Evolutionary conservation across 345 rosid genomes (phyloP).

Genomic region (Eucalyptus guilfoylei): DNA sequence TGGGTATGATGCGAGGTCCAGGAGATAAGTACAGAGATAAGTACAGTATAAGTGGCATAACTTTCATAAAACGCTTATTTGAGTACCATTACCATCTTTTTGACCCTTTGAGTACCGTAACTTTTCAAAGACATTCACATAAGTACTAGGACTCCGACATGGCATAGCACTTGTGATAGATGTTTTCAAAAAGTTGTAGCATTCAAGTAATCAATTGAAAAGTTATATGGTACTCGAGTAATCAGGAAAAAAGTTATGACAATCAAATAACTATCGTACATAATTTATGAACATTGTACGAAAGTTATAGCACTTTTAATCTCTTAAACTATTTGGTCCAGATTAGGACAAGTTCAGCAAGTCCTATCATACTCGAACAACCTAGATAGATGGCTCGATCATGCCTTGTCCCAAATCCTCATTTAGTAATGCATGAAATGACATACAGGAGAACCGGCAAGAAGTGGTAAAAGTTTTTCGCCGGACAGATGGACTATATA

Average conservation of each 20-base stretch:
- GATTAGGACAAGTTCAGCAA: neutral
- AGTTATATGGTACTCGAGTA: too few relatives aligned
- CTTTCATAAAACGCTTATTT: too few relatives aligned
- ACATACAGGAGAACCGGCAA: neutral
- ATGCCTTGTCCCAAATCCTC: neutral
- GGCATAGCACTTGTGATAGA: rapidly evolving
- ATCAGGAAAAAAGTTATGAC: neutral
- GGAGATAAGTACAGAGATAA: rapidly evolving
- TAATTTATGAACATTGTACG: too few relatives aligned
- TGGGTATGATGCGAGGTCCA: neutral
- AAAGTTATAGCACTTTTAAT: too few relatives aligned
- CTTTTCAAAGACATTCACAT: neutral
- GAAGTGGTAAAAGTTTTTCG: neutral
- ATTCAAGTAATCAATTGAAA: too few relatives aligned
- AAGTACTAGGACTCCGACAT: rapidly evolving
- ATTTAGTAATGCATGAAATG: neutral
- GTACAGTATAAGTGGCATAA: rapidly evolving
- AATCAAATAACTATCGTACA: rapidly evolving
- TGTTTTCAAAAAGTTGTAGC: rapidly evolving
- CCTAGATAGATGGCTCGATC: neutral
- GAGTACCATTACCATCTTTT: rapidly evolving
- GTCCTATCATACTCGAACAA: neutral
- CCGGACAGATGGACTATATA: neutral
- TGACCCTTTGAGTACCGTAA: rapidly evolving
- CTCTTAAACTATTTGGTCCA: neutral